Evolutionary conservation across 2,329 filamentous ascomycete genomes (phyloP), one percentile per base, ranked within the genome.

Genomic region (Xylariaceae sp.): DNA sequence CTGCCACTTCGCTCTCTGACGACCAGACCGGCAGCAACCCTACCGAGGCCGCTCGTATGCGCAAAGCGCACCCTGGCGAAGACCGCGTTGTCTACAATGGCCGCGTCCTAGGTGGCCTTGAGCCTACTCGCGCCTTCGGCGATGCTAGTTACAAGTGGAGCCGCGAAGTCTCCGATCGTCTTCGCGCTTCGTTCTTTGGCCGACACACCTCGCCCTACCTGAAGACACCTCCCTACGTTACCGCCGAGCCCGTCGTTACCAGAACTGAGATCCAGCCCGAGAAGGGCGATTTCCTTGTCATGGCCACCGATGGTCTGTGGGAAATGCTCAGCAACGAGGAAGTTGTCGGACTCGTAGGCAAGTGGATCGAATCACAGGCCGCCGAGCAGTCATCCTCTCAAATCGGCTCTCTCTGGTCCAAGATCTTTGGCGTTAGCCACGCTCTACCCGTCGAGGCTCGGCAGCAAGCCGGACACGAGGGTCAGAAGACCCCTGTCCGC

Each of bases 291-390:
- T 99, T 99, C 69, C 81, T 99, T 10, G 93, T 99, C 62, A 87
- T 99, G 80, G 94, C 94, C 18, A 97, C 94, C 0, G 94, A 99
- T 72, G 94, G 94, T 3, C 81, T 99, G 0, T 99, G 94, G 94
- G 94, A 99, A 76, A 97, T 97, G 94, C 81, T 99, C 62, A 97
- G 91, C 52, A 99, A 97, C 69, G 94, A 99, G 72, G 94, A 99
- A 77, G 94, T 97, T 1, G 89, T 99, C 54, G 94, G 94, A 0
- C 84, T 99, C 2, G 94, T 99, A 3, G 95, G 93, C 13, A 91
- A 96, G 74, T 99, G 94, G 94, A 85, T 99, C 52, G 94, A 99
- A 73, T 85, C 84, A 18, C 89, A 97, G 72, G 77, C 78, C 41
- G 53, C 48, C 70, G 69, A 73, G 71, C 59, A 75, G 72, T 76